A percentile compares a stretch with the other conserved stretches of the same genome.
Evolutionary conservation across 306 rosid genomes (phyloP).

Genomic region (Cicer arietinum): DNA sequence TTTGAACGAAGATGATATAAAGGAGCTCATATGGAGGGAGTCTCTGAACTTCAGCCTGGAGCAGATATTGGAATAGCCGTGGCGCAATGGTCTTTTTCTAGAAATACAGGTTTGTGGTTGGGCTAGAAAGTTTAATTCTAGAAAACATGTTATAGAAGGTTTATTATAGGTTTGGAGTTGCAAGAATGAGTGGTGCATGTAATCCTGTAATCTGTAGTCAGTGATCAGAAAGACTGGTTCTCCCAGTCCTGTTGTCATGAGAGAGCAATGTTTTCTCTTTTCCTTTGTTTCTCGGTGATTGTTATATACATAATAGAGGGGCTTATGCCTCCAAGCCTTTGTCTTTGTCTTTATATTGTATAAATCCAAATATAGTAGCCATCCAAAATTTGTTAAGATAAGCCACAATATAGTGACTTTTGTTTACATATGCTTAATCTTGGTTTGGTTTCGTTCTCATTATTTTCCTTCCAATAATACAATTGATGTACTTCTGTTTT

Average conservation of each 20-base stretch:
- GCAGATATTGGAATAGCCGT: constrained; percentile 31
- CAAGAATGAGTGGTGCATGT: constrained; percentile 38
- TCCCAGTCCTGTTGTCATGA: constrained; percentile 27
- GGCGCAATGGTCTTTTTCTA: constrained; percentile 12
- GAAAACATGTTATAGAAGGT: constrained; percentile 23
- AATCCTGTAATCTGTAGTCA: constrained; percentile 37
- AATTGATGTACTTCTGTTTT: neutral
- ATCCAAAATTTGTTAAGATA: constrained; percentile 38
- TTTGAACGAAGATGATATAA: constrained; percentile 88
- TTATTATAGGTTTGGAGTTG: constrained; percentile 41
- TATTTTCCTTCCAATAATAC: constrained; percentile 12
- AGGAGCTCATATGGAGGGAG: constrained; percentile 91
- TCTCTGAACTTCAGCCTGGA: constrained; percentile 52
- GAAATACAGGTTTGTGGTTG: constrained; percentile 43
- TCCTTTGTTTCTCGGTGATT: constrained; percentile 30
- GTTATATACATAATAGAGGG: constrained; percentile 49
- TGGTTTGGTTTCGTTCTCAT: neutral
- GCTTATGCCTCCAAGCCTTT: constrained; percentile 46
- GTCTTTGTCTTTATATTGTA: constrained; percentile 39
- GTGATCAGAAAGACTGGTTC: constrained; percentile 50
- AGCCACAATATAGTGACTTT: constrained; percentile 41
- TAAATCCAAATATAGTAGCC: constrained; percentile 47
- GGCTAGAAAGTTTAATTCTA: constrained; percentile 21
- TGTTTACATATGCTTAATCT: neutral
- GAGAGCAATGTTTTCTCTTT: constrained; percentile 11